Evolutionary conservation across 2,329 filamentous ascomycete species (phyloP), one percentile per base, ranked within the genome.

Genomic region (Aspergillus felis): DNA sequence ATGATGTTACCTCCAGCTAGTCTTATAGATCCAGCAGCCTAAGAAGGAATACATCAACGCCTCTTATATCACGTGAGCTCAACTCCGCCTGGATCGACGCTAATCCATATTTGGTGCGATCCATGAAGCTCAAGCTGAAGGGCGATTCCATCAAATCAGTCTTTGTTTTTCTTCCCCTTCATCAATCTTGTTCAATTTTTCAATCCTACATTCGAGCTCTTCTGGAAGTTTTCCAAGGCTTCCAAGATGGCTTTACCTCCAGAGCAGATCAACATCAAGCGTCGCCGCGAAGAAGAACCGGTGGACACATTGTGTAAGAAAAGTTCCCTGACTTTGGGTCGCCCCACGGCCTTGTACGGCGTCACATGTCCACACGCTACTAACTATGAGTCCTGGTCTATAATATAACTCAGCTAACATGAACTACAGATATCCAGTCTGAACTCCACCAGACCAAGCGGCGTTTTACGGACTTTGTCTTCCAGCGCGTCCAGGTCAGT

Each of bases 251-350:
- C 78, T 28, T 64, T 78, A 42, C 77, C 79, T 48, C 80, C 79
- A 44, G 79, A 81, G 54, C 75, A 79, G 44, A 80, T 82, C 52
- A 78, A 76, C 25, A 78, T 85, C 67, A 85, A 85, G 71, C 78
- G 83, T 56, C 81, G 82, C 62, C 79, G 82, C 55, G 78, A 79
- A 55, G 82, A 85, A 54, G 80, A 82, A 50, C 81, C 82, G 3
- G 78, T 83, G n/a, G 82, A 84, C 59, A 77, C 78, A 24, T 72
- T 84, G 51, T 79, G 79, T 81, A 78, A 57, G 71, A 55, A 48
- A 49, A 27, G 28, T 27, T 38, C 46, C 54, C 52, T 57, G 50
- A 27, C 46, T 51, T 53, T 46, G 58, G 50, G 32, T 59, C 53
- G 17, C 58, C 57, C 25, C 53, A 56, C 53, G 56, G 55, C 51